Evolutionary conservation across 2,329 filamentous ascomycete genomes (phyloP), one percentile per base, ranked within the genome.

Genomic region (Neofusicoccum sp.): DNA sequence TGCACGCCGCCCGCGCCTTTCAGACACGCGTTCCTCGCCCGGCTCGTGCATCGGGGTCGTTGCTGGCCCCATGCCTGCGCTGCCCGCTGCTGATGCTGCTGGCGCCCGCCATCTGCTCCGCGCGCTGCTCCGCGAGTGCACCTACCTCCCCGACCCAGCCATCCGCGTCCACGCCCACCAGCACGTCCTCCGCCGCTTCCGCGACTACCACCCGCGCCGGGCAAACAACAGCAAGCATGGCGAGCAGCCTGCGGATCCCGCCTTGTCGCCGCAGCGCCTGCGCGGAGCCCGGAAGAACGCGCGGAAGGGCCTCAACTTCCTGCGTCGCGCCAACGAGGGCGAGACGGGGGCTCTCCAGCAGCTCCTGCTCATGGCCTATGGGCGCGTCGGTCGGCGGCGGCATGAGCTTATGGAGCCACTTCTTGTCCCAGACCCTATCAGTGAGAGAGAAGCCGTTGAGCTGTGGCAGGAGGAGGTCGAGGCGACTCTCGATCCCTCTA

Each of bases 121-220:
- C 51, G 76, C 80, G 26, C 76, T 86, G 8, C 79, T 87, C 40
- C 81, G 85, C 62, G 82, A 87, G 73, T 79, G 78, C 63, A 79
- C 81, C 60, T 87, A 87, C 66, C 80, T 88, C 40, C 84, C 86
- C 30, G 84, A 87, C 67, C 76, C 81, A 1, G 71, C 77, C 61
- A 82, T 84, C 40, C 79, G 81, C 64, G 58, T 65, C 33, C 83
- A 81, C 71, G 76, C 84, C 70, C 76, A 75, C 61, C 67, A 75
- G 56, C 76, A 84, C 69, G 73, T 83, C 45, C 63, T 81, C 34
- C 64, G 68, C 36, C 76, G 80, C 63, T 86, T 83, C 71, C 77
- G 78, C 56, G 73, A 77, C 31, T 75, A 78, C 64, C 70, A 73
- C 64, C 70, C 74, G 26, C 40, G 12, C 47, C 36, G 8, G 20